Evolutionary conservation across 2,329 filamentous ascomycete genomes (phyloP).

Genomic region (Penicillium griseofulvum): DNA sequence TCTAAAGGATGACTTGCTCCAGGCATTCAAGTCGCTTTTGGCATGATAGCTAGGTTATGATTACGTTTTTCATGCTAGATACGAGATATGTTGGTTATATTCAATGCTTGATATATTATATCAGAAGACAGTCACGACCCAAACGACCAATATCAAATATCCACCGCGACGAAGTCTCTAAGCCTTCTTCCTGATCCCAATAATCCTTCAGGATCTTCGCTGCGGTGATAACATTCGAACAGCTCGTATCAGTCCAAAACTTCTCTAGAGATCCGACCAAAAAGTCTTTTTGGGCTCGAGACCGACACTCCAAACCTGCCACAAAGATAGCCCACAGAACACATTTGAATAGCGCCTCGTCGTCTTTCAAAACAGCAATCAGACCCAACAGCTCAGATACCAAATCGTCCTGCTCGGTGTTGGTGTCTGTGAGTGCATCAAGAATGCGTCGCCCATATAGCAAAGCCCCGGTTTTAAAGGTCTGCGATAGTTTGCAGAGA

Average conservation of each 20-base stretch:
- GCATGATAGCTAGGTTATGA: neutral
- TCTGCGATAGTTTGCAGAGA: constrained; percentile 27
- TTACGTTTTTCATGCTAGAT: no score
- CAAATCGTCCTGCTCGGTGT: constrained; percentile 17
- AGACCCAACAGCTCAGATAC: constrained; percentile 25
- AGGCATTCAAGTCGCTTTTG: constrained; percentile 2
- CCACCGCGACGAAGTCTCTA: constrained; percentile 20
- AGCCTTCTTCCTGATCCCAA: constrained; percentile 21
- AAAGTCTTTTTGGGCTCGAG: constrained; percentile 22
- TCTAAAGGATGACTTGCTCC: constrained; percentile 67
- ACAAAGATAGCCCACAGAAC: constrained; percentile 37
- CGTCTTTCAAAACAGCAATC: constrained; percentile 24
- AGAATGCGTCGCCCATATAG: constrained; percentile 35
- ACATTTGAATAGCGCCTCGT: constrained; percentile 32
- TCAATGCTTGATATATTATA: constrained; percentile 14
- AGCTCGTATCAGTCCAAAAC: constrained; percentile 32
- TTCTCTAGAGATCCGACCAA: constrained; percentile 25
- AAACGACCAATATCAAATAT: constrained; percentile 31
- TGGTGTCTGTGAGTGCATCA: constrained; percentile 20
- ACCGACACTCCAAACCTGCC: constrained; percentile 31
- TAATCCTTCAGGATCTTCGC: constrained; percentile 27
- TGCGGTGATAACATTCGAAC: constrained; percentile 35
- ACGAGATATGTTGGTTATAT: neutral
- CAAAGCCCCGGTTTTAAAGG: constrained; percentile 31
- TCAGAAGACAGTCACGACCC: constrained; percentile 32